These are phyloP conservation scores for Fistulifera pelliculosa DNA, from an alignment of 108 stramenopile genomes.

Conservation along the genomic window DNA sequence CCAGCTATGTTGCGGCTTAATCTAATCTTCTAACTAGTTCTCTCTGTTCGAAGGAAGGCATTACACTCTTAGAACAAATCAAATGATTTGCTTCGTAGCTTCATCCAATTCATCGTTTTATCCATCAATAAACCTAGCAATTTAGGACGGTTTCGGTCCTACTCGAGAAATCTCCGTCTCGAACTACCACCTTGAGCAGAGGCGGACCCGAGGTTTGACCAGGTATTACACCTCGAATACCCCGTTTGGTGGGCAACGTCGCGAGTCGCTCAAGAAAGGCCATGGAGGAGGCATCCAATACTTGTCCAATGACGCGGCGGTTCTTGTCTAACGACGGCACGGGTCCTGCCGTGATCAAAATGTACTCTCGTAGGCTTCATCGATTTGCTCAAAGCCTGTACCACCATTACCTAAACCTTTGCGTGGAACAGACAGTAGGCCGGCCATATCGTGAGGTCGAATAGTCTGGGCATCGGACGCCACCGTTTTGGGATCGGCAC, in stretches of 20 bases:
- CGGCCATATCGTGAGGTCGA: slow-evolving; percentile 44
- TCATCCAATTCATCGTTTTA: too few relatives aligned
- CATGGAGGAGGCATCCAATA: slow-evolving; percentile 63
- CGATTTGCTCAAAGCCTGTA: slow-evolving; percentile 48
- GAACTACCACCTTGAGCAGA: slow-evolving; percentile 23
- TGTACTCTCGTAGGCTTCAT: slow-evolving; percentile 57
- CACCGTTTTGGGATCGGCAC: slow-evolving; percentile 30
- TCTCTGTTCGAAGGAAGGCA: too few relatives aligned
- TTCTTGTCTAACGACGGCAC: slow-evolving; percentile 47
- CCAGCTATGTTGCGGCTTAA: too few relatives aligned
- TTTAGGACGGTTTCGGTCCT: background rate
- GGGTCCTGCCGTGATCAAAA: slow-evolving; percentile 59
- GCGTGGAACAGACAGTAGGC: slow-evolving; percentile 53
- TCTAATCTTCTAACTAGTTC: too few relatives aligned
- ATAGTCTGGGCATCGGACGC: slow-evolving; percentile 24
- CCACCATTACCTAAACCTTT: slow-evolving; percentile 79
- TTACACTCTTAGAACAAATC: too few relatives aligned
- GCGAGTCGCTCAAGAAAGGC: slow-evolving; percentile 52
- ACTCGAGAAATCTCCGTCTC: background rate
- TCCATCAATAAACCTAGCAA: too few relatives aligned
- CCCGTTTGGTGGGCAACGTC: slow-evolving; percentile 55
- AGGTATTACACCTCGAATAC: slow-evolving; percentile 45
- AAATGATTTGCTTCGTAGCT: too few relatives aligned
- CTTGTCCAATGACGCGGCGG: slow-evolving; percentile 67
- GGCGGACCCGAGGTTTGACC: slow-evolving; percentile 51